phyloP scores from a whole-genome alignment of 176 grass and related monocot species.

The Tillandsia fasciculata region DNA sequence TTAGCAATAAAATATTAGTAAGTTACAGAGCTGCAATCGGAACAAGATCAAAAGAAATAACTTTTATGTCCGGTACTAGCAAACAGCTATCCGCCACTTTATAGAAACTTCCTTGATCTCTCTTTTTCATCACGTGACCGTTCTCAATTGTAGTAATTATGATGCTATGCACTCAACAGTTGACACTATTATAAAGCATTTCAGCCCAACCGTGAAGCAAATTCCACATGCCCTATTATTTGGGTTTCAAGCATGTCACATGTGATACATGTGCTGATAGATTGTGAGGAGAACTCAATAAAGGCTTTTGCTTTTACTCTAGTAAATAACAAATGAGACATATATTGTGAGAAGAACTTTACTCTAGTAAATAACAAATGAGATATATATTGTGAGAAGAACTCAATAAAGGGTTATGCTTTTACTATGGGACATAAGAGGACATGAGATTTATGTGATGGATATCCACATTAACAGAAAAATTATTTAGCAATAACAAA shows the following conservation, averaged over 20 bases:
- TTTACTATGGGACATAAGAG: not conserved
- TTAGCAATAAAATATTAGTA: too few species aligned
- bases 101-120: not conserved
- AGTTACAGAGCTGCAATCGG: too few species aligned
- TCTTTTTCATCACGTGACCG: not conserved
- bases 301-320: not conserved
- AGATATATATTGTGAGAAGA: not conserved
- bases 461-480: too few species aligned
- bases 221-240: not conserved
- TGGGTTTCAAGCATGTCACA: not conserved
- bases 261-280: not conserved
- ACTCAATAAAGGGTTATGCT: not conserved
- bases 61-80: too few species aligned
- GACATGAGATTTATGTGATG: not conserved
- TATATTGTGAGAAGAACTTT: not conserved
- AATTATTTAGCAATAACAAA: too few species aligned
- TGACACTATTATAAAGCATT: not conserved
- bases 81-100: not conserved
- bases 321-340: not conserved
- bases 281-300: not conserved
- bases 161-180: not conserved
- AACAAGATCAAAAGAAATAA: too few species aligned
- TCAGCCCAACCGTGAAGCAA: too few species aligned
- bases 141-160: not conserved
- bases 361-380: not conserved